These are phyloP conservation scores for Suhomyces ambrosiae DNA, from an alignment of 1,139 yeast genomes.

Conservation along the genomic window DNA sequence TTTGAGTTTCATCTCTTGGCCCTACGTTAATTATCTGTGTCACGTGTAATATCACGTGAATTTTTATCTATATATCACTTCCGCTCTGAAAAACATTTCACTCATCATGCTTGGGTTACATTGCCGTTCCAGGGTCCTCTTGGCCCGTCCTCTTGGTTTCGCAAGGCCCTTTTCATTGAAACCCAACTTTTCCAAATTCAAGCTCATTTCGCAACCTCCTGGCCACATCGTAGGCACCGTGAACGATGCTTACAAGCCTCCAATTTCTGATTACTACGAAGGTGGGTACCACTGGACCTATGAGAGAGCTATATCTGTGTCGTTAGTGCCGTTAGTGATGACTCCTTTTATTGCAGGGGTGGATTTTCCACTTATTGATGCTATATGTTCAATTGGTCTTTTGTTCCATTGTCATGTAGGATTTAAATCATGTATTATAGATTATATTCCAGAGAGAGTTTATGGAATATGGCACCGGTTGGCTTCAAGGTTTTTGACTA, in stretches of 20 bases:
- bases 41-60: too few species aligned
- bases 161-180: conserved; percentile 31
- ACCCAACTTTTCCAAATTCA: conserved; percentile 50
- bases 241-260: conserved; percentile 75
- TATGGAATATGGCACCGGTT: conserved; percentile 70
- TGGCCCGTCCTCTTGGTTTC: conserved; percentile 2
- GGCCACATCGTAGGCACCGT: conserved; percentile 73
- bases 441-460: conserved; percentile 83
- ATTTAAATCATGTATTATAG: conserved; percentile 81
- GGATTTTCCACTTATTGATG: conserved; percentile 69
- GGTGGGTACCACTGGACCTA: conserved; percentile 92
- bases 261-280: conserved; percentile 60
- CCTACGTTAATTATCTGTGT: too few species aligned
- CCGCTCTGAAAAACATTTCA: not conserved
- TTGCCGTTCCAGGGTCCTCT: conserved; percentile 1
- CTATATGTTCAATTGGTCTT: conserved; percentile 61
- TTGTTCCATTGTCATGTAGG: conserved; percentile 81
- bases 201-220: conserved; percentile 63
- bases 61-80: too few species aligned
- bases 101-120: conserved; percentile 8
- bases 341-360: conserved; percentile 74
- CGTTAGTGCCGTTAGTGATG: conserved; percentile 72
- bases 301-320: conserved; percentile 67
- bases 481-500: conserved; percentile 64
- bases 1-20: too few species aligned